A percentile compares a stretch with the other conserved stretches of the same genome.
Conservation (phyloP, 495 filamentous ascomycete species). For the Hyaloscypha variabilis region DNA sequence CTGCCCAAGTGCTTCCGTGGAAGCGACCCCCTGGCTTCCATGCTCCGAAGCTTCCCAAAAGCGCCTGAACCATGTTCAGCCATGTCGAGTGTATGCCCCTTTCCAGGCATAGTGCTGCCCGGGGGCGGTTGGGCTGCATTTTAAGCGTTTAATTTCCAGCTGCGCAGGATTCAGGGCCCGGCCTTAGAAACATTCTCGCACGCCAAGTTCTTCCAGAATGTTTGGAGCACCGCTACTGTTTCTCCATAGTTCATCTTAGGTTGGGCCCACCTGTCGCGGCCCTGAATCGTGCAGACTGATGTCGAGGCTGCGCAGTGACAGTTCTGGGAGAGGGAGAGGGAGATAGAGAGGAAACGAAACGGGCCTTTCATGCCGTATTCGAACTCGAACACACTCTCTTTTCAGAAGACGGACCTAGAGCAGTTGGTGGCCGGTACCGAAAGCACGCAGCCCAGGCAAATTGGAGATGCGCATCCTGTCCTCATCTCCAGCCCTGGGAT, state of each 20-base stretch:
- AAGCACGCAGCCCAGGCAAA: background rate
- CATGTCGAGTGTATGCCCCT: background rate
- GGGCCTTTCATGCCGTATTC: too few relatives aligned
- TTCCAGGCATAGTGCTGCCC: background rate
- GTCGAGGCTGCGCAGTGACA: too few relatives aligned
- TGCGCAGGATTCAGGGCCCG: background rate
- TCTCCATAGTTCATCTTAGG: background rate
- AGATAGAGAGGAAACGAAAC: too few relatives aligned
- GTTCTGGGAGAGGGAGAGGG: too few relatives aligned
- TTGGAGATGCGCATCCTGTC: background rate
- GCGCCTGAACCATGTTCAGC: background rate
- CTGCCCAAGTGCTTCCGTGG: background rate
- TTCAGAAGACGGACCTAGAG: background rate
- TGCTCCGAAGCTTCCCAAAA: background rate
- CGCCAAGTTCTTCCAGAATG: background rate
- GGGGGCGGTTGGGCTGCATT: background rate
- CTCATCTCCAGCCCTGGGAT: background rate
- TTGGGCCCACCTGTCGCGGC: background rate
- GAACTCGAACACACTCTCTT: background rate
- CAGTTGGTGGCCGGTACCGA: background rate
- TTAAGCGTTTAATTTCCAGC: slow-evolving; percentile 1
- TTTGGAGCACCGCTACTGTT: background rate
- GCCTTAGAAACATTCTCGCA: background rate
- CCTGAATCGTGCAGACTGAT: background rate
- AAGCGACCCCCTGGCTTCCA: slow-evolving; percentile 7